Conservation (phyloP, 805 yeast genomes). For the Yarrowia divulgata region DNA sequence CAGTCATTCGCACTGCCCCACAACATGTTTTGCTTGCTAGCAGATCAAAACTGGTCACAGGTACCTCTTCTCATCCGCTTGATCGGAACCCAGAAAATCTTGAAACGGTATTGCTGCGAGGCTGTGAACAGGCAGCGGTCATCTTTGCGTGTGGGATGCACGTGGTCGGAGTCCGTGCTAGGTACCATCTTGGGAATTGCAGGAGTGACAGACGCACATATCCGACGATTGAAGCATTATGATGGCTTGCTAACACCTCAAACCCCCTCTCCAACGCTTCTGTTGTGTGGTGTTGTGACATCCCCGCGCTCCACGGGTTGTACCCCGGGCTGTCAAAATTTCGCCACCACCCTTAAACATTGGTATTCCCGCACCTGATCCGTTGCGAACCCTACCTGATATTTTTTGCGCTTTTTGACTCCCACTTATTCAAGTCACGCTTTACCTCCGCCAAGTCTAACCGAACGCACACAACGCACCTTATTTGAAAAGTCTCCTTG, state of each 20-base stretch:
- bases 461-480: not conserved
- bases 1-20: constrained; percentile 1
- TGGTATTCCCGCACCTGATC: constrained; percentile 11
- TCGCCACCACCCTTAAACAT: not conserved
- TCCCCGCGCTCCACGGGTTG: too few species aligned
- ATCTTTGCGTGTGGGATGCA: constrained; percentile 26
- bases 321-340: too few species aligned
- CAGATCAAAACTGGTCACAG: constrained; percentile 12
- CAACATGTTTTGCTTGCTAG: not conserved
- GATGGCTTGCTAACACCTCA: not conserved
- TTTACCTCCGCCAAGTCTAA: constrained; percentile 20
- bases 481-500: constrained; percentile 27
- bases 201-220: not conserved
- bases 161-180: constrained; percentile 18
- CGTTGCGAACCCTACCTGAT: not conserved
- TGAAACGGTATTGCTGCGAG: constrained; percentile 28
- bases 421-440: constrained; percentile 5
- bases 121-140: constrained; percentile 28
- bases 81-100: constrained; percentile 14
- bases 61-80: constrained; percentile 14
- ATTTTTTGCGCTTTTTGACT: not conserved
- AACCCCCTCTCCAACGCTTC: too few species aligned
- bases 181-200: not conserved
- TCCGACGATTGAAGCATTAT: not conserved
- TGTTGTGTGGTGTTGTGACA: not conserved